Evolutionary conservation across 306 rosid genomes (phyloP), one percentile per base, ranked within the genome.

Genomic region (Trifolium pratense): DNA sequence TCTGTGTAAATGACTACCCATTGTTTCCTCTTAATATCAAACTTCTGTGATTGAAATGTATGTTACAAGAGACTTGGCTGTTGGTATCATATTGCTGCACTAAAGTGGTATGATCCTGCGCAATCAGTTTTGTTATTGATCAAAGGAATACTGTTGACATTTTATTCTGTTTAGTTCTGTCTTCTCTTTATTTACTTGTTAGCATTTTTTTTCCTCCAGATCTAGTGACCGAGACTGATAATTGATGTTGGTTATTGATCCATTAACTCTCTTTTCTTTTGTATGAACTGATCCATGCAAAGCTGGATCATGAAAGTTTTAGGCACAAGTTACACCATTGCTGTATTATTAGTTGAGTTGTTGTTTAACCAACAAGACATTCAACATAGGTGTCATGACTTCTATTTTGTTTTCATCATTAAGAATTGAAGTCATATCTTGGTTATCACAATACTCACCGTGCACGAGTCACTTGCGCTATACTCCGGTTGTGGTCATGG

Each of bases 51-150:
- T 78, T 40, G 15, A 31, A 64, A 58, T 70, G 53, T 67, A 14
- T 46, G 74, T 61, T 73, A 26, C n/a, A 10, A 48, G 61, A 18
- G 60, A 45, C 65, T 49, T 39, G 31, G 11, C 20, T 13, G 53
- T 58, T 74, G 43, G 71, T 70, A 29, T 43, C 48, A 26, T 45
- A 16, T 68, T 71, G 60, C 74, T 46, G 42, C 40, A 36, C 7
- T 14, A 26, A 36, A 78, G 69, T 29, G 14, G 71, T 75, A 69
- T 75, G 49, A 69, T 62, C 63, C 77, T 29, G 67, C 7, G 20
- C 25, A 68, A 65, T 61, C 70, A 75, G 52, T 70, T 81, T 75
- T 81, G 81, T 75, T 46, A 16, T 56, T 58, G 51, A 49, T 42
- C 56, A 66, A 64, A 46, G 46, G 12, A 25, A 52, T 34, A 64